Evolutionary conservation across 495 filamentous ascomycete genomes (phyloP).

Genomic region (Amniculicola lignicola): DNA sequence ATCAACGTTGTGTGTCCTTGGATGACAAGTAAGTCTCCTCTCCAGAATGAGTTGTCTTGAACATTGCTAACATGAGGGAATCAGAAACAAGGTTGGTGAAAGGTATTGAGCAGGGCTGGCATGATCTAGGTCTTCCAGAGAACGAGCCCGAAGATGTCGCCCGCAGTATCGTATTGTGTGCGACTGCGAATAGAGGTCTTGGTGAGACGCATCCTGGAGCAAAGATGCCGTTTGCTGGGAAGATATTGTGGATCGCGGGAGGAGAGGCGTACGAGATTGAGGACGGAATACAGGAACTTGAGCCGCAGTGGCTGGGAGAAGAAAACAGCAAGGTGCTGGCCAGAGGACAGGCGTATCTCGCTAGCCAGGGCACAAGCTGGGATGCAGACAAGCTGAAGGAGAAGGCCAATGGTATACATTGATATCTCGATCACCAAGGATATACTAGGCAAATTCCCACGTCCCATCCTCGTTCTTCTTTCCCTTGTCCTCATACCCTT

Average conservation of each 20-base stretch:
- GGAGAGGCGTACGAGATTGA: conserved; percentile 44
- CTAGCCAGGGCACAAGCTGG: conserved; percentile 35
- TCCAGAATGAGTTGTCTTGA: not conserved
- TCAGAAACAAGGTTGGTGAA: conserved; percentile 41
- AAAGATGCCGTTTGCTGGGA: conserved; percentile 39
- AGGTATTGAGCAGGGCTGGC: conserved; percentile 43
- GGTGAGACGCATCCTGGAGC: conserved; percentile 32
- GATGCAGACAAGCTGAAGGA: conserved; percentile 24
- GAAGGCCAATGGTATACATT: no score
- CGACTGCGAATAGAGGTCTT: conserved; percentile 33
- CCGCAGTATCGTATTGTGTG: conserved; percentile 37
- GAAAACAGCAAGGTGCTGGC: conserved; percentile 37
- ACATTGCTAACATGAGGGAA: conserved; percentile 1
- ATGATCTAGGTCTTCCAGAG: conserved; percentile 34
- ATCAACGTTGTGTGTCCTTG: conserved; percentile 45
- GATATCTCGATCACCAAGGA: not conserved
- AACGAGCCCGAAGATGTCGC: conserved; percentile 42
- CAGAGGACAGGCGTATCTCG: conserved; percentile 39
- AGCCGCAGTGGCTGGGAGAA: conserved; percentile 40
- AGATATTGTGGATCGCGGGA: conserved; percentile 40
- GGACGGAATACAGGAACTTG: conserved; percentile 37
- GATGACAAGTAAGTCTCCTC: conserved; percentile 44
- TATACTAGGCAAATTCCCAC: conserved; percentile 14
- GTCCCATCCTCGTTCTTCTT: conserved; percentile 20
- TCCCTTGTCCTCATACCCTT: conserved; percentile 27